Base-by-base conservation (phyloP, 768 basidiomycete genomes). In the Hypsizygus marmoreus region DNA sequence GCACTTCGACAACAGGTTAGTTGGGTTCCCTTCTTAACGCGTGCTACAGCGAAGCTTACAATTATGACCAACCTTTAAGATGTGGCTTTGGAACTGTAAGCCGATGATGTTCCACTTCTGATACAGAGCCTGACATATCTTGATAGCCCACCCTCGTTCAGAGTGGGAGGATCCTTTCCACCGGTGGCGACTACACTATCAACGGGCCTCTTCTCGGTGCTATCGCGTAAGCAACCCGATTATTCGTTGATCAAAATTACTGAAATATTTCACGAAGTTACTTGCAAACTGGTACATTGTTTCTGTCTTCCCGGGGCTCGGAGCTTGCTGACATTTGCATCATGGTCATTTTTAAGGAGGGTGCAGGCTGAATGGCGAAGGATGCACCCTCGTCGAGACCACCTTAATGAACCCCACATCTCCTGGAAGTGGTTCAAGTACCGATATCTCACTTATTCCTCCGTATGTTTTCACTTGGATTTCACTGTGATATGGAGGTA, bases 311-410 rank as follows among this genome's bases (percentile, higher is more conserved):
- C n/a, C 30, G 16, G 34, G 25, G 20, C 11, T 9, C 13, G 30
- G 17, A 30, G 12, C 14, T 13, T 12, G 20, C 26, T 19, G 14
- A 37, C 16, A n/a, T 16, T 31, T 3, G 4, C 19, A 35, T n/a
- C 16, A 2, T 13, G 9, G 4, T 35, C 4, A 28, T 23, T 40
- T 31, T 42, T 16, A 19, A 63, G 71, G 71, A 35, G 20, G 37
- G 16, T 74, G 72, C 46, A 63, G 64, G 6, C 61, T 65, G 51
- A 71, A 73, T 33, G 70, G 71, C 29, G 71, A 73, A 23, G 47
- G 59, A 17, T 73, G 73, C 51, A 70, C 64, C 4, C 49, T 69
- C 7, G 51, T 73, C 24, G 72, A 72, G 49, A 62, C 60, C 8
- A 73, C 69, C 12, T 56, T 75, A 29, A 43, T 14, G 19, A 68